Conservation (phyloP, 176 grass and related monocot species). For the Lolium rigidum region DNA sequence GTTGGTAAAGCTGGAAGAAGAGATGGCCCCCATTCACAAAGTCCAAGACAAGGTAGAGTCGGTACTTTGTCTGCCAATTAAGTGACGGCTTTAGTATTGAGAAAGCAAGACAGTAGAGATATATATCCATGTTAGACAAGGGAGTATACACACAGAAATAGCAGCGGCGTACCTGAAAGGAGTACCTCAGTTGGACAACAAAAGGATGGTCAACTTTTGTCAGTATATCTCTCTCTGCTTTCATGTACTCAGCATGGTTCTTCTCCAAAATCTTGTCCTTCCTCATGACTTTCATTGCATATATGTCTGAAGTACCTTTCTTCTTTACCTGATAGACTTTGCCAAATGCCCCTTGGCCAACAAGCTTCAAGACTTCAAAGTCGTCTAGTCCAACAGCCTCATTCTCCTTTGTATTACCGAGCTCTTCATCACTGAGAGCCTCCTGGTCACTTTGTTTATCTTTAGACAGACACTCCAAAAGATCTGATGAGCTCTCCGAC, state of each 20-base stretch:
- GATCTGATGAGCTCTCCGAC: constrained; percentile 66
- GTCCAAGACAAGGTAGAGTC: constrained; percentile 92
- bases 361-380: constrained; percentile 95
- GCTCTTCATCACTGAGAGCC: constrained; percentile 50
- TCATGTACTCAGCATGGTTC: constrained; percentile 99
- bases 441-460: constrained; percentile 55
- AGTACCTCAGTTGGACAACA: constrained; percentile 94
- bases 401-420: constrained; percentile 52
- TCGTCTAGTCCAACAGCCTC: constrained; percentile 79
- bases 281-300: constrained; percentile 99
- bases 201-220: constrained; percentile 99
- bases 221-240: constrained; percentile 97
- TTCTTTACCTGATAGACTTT: constrained; percentile 97
- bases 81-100: constrained; percentile 29
- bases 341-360: constrained; percentile 97
- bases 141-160: constrained; percentile 23
- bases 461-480: constrained; percentile 66
- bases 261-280: constrained; percentile 99
- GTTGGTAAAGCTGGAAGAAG: constrained; percentile 98
- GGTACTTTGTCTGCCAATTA: constrained; percentile 86
- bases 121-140: constrained; percentile 25
- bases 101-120: constrained; percentile 5
- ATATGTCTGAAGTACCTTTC: constrained; percentile 95
- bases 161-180: constrained; percentile 75
- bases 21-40: constrained; percentile 98